Conservation (phyloP, 73 alveolate species). For the Blepharisma stoltei region DNA sequence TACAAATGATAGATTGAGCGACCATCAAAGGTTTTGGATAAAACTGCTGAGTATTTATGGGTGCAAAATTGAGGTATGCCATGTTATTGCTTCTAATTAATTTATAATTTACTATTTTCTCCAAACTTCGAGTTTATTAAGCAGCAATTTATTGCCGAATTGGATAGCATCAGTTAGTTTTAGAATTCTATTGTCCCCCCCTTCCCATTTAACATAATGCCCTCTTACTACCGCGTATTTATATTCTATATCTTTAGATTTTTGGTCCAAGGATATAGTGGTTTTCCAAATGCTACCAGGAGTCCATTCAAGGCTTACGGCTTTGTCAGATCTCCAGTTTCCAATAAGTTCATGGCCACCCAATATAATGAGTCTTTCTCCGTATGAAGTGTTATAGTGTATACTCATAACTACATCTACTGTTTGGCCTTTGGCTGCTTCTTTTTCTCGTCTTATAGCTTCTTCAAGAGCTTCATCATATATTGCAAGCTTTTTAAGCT, state of each 20-base stretch:
- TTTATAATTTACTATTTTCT: neutral
- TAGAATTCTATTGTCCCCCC: slow-evolving; percentile 4
- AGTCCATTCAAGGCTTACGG: neutral
- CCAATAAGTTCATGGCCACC: slow-evolving; percentile 7
- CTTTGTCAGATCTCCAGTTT: neutral
- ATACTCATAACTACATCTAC: neutral
- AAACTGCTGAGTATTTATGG: slow-evolving; percentile 52
- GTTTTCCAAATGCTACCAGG: slow-evolving; percentile 1
- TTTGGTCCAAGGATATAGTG: neutral
- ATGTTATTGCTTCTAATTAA: slow-evolving; percentile 40
- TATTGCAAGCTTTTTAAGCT: too few relatives aligned
- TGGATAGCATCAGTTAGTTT: neutral
- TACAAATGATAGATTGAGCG: slow-evolving; percentile 80
- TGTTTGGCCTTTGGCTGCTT: too few relatives aligned
- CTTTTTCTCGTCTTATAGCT: too few relatives aligned
- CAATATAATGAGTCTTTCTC: neutral
- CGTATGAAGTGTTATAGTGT: neutral
- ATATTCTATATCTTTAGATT: neutral
- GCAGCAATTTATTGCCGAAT: neutral
- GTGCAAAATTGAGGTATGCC: slow-evolving; percentile 68
- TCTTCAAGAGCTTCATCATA: too few relatives aligned
- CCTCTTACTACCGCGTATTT: neutral
- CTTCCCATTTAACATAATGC: slow-evolving; percentile 21
- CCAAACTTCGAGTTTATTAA: neutral
- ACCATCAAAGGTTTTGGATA: slow-evolving; percentile 83